phyloP scores from a whole-genome alignment of 2,329 filamentous ascomycete species.

The Penicillium frequentans region DNA sequence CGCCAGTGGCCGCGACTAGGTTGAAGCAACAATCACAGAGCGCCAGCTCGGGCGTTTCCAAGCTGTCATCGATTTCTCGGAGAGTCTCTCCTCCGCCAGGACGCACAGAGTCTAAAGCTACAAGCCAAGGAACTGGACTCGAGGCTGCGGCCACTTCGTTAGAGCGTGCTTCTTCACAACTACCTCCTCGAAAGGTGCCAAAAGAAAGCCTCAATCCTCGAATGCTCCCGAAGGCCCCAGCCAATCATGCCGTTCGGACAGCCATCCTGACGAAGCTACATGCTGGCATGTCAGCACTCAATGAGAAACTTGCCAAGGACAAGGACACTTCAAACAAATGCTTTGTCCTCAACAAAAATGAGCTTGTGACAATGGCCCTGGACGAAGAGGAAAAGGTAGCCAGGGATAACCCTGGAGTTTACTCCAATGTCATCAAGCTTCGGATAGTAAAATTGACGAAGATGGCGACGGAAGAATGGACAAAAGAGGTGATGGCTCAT shows the following conservation, averaged over 20 bases:
- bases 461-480: constrained; percentile 73
- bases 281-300: constrained; percentile 42
- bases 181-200: constrained; percentile 33
- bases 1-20: neutral
- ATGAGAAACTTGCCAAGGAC: constrained; percentile 37
- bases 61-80: constrained; percentile 25
- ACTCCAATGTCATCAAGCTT: constrained; percentile 81
- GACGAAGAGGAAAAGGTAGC: constrained; percentile 75
- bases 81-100: constrained; percentile 29
- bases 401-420: constrained; percentile 66
- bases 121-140: neutral
- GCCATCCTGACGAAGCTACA: constrained; percentile 47
- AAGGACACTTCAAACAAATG: constrained; percentile 31
- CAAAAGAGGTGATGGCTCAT: constrained; percentile 56
- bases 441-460: constrained; percentile 73
- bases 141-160: neutral
- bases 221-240: constrained; percentile 45
- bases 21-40: constrained; percentile 8
- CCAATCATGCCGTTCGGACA: constrained; percentile 41
- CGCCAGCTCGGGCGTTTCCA: constrained; percentile 11
- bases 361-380: constrained; percentile 48
- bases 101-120: constrained; percentile 1
- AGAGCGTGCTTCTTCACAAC: constrained; percentile 1
- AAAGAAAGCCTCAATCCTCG: constrained; percentile 48
- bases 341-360: constrained; percentile 42